Percentiles rank a stretch among this genome's conserved stretches.
Evolutionary conservation across 306 rosid species (phyloP).

Genomic region (Quercus alba): DNA sequence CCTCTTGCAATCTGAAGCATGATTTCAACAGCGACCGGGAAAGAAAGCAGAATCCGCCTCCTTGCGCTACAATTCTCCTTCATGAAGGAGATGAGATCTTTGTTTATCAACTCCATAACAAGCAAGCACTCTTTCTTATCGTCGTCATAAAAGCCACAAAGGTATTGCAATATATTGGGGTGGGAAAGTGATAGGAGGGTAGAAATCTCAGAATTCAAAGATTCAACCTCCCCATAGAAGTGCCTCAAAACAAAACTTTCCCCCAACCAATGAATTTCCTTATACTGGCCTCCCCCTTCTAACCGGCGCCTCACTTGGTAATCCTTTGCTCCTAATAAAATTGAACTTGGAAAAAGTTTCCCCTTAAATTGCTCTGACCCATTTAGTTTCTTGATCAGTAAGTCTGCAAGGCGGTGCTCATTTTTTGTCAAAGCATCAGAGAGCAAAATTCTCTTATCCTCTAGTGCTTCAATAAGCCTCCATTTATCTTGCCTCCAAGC

Average conservation of each 20-base stretch:
- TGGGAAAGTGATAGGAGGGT: constrained; percentile 64
- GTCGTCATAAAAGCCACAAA: constrained; percentile 70
- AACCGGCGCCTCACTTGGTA: constrained; percentile 64
- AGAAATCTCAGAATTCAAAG: constrained; percentile 43
- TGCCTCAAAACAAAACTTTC: constrained; percentile 68
- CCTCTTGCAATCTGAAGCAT: constrained; percentile 98
- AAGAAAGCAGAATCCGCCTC: constrained; percentile 65
- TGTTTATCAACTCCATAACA: constrained; percentile 74
- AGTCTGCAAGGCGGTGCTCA: constrained; percentile 45
- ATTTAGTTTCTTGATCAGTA: constrained; percentile 47
- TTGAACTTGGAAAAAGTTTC: constrained; percentile 45
- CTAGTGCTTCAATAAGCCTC: constrained; percentile 63
- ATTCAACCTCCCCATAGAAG: constrained; percentile 51
- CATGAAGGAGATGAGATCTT: constrained; percentile 62
- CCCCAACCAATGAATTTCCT: constrained; percentile 94
- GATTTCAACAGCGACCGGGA: constrained; percentile 73
- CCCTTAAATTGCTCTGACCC: constrained; percentile 29
- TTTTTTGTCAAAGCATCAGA: constrained; percentile 35
- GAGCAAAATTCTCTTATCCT: constrained; percentile 37
- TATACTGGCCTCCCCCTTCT: constrained; percentile 56
- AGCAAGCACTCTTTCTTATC: constrained; percentile 69
- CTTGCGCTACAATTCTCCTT: constrained; percentile 74
- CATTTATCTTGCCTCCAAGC: constrained; percentile 82
- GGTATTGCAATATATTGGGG: constrained; percentile 66
- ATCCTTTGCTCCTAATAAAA: constrained; percentile 56